Conservation (phyloP, 345 rosid species). For the Hypericum perforatum region DNA sequence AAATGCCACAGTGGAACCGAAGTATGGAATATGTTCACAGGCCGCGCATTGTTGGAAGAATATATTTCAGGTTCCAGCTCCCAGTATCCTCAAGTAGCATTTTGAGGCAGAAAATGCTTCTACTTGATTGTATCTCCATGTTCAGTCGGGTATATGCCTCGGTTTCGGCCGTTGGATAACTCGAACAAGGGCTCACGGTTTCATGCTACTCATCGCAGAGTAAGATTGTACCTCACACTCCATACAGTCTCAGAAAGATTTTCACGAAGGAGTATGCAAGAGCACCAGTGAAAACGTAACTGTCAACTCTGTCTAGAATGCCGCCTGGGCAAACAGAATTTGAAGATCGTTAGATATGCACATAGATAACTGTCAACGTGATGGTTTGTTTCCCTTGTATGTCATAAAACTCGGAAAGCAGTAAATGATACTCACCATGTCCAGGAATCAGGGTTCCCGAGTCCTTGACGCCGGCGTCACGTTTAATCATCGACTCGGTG, state of each 20-base stretch:
- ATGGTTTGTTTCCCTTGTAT: background rate
- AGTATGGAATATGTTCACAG: no score
- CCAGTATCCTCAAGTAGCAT: no score
- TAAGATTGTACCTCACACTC: slow-evolving; percentile 38
- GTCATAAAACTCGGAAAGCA: background rate
- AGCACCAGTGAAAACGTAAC: slow-evolving; percentile 92
- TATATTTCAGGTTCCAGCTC: no score
- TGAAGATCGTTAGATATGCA: background rate
- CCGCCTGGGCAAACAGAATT: slow-evolving; percentile 47
- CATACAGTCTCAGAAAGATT: slow-evolving; percentile 53
- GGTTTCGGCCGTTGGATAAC: no score
- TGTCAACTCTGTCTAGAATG: slow-evolving; percentile 78
- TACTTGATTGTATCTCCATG: no score
- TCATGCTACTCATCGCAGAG: no score
- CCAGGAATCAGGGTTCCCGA: slow-evolving; percentile 95
- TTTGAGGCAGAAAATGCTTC: no score
- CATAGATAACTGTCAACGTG: background rate
- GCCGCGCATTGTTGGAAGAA: no score
- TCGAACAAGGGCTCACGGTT: no score
- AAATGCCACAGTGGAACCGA: no score
- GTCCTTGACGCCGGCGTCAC: slow-evolving; percentile 96
- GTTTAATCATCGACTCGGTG: slow-evolving; percentile 90
- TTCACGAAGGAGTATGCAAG: slow-evolving; percentile 77
- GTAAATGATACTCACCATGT: slow-evolving; percentile 43
- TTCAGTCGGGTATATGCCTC: no score